Conservation (phyloP, 2,329 filamentous ascomycete genomes). For the Botryotinia globosa region DNA sequence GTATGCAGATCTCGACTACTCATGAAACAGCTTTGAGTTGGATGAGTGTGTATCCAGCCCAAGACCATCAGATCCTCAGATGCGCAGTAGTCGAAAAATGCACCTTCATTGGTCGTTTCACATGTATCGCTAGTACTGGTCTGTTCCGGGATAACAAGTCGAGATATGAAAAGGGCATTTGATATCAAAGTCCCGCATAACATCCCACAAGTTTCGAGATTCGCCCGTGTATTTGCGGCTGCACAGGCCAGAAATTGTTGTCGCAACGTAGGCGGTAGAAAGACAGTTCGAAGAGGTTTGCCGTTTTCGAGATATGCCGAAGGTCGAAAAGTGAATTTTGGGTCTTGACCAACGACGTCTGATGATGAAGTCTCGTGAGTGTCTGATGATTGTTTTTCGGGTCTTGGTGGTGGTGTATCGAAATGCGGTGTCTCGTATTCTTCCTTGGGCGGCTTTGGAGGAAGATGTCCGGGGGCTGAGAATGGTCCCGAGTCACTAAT, state of each 20-base stretch:
- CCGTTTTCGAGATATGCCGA: slow-evolving; percentile 89
- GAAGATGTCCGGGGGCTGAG: slow-evolving; percentile 22
- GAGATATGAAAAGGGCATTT: slow-evolving; percentile 88
- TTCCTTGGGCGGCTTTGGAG: slow-evolving; percentile 37
- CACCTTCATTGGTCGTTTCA: slow-evolving; percentile 83
- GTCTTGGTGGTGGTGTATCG: slow-evolving; percentile 22
- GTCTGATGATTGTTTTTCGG: slow-evolving; percentile 30
- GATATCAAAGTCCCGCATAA: slow-evolving; percentile 87
- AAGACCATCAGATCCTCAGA: slow-evolving; percentile 36
- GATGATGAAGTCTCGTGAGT: neutral
- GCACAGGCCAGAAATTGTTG: slow-evolving; percentile 72
- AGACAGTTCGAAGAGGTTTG: slow-evolving; percentile 79
- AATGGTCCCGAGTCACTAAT: slow-evolving; percentile 28
- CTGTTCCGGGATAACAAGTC: slow-evolving; percentile 87
- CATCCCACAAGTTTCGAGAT: slow-evolving; percentile 93
- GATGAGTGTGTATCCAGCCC: slow-evolving; percentile 94
- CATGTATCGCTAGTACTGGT: slow-evolving; percentile 89
- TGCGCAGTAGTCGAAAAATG: slow-evolving; percentile 79
- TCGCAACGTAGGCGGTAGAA: slow-evolving; percentile 76
- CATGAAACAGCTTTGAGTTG: slow-evolving; percentile 96
- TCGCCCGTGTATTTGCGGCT: slow-evolving; percentile 69
- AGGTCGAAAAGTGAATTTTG: slow-evolving; percentile 70
- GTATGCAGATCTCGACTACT: slow-evolving; percentile 92
- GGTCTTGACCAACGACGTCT: slow-evolving; percentile 20
- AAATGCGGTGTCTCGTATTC: slow-evolving; percentile 18